phyloP scores from a whole-genome alignment of 2,329 filamentous ascomycete species.

The Cercospora citrullina region DNA sequence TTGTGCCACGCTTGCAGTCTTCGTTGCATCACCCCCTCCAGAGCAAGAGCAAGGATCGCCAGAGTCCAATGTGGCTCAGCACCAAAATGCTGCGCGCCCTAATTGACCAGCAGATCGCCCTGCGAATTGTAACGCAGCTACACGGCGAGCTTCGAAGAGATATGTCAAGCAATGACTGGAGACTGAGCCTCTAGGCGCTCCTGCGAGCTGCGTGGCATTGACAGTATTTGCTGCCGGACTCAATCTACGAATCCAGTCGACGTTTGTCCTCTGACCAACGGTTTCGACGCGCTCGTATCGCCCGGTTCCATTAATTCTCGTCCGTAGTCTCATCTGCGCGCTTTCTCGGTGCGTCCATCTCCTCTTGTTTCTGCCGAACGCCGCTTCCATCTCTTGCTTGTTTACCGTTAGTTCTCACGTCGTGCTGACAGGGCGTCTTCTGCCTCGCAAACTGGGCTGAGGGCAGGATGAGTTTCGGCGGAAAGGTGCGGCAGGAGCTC shows the following conservation, averaged over 20 bases:
- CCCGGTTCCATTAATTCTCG: background rate
- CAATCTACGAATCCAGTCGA: background rate
- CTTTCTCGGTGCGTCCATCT: background rate
- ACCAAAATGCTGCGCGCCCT: background rate
- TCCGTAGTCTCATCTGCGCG: background rate
- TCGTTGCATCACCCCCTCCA: background rate
- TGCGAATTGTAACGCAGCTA: background rate
- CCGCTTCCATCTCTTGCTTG: background rate
- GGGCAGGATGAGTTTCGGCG: background rate
- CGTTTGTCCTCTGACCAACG: background rate
- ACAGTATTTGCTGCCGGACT: background rate
- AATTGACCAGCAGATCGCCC: background rate
- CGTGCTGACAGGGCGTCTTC: background rate
- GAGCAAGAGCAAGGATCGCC: background rate
- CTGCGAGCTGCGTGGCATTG: background rate
- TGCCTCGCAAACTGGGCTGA: background rate
- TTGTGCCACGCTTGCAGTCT: background rate
- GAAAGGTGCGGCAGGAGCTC: background rate
- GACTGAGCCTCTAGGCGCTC: background rate
- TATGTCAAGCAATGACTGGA: background rate
- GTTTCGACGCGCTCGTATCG: background rate
- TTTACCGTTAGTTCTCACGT: background rate
- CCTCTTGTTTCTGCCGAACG: background rate
- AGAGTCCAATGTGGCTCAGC: background rate
- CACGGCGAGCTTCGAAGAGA: background rate